A percentile compares a stretch with the other conserved stretches of the same genome.
phyloP scores from a whole-genome alignment of 257 asterid genomes.

The Thymus mandschuricus region DNA sequence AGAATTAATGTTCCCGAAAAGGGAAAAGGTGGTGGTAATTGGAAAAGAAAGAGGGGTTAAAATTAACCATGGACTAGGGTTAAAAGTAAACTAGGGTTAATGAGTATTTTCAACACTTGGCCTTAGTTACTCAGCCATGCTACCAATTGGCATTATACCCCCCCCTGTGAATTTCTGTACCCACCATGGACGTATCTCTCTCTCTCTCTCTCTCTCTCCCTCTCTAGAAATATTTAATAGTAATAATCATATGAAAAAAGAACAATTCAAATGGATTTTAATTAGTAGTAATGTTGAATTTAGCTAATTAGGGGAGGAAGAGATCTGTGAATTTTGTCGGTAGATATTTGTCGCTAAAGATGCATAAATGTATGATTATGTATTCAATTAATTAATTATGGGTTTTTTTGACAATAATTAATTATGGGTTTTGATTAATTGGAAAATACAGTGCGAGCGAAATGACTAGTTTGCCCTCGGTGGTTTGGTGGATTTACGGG shows the following conservation, averaged over 20 bases:
- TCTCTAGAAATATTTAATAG: not conserved
- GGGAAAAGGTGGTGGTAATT: not conserved
- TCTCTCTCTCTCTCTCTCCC: constrained; percentile 28
- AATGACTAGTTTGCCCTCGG: constrained; percentile 17
- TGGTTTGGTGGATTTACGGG: constrained; percentile 17
- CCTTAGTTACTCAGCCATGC: constrained; percentile 49
- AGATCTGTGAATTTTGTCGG: constrained; percentile 41
- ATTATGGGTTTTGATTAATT: not conserved
- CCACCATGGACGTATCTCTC: not conserved
- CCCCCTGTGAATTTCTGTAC: constrained; percentile 29
- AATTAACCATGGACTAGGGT: not conserved
- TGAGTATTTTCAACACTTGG: constrained; percentile 55
- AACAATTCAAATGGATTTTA: no score
- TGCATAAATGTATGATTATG: constrained; percentile 29
- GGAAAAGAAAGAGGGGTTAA: not conserved
- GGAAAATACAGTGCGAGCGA: not conserved
- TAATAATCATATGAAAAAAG: no score
- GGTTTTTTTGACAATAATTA: no score
- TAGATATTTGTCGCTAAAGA: constrained; percentile 27
- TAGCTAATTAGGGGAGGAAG: constrained; percentile 7
- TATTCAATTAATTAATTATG: not conserved
- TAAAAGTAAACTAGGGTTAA: constrained; percentile 28
- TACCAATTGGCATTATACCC: constrained; percentile 47
- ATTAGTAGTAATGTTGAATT: no score
- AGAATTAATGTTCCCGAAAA: not conserved